phyloP scores from a whole-genome alignment of 2,329 filamentous ascomycete species.

The Pyrenochaeta sp. region DNA sequence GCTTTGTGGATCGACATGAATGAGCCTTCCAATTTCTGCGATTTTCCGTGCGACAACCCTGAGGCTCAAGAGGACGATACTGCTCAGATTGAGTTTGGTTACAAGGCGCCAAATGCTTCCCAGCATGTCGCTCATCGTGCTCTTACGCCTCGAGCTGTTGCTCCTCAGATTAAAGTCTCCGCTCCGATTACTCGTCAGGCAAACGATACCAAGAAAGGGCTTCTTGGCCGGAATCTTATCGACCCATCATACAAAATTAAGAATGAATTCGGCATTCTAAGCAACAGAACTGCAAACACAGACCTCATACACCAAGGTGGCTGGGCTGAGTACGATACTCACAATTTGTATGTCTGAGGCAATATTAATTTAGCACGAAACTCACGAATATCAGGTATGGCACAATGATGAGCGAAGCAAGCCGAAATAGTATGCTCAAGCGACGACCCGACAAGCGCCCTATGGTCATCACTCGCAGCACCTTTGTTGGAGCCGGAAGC shows the following conservation, averaged over 20 bases:
- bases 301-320: constrained; percentile 74
- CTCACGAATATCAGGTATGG: constrained; percentile 61
- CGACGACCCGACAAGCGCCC: constrained; percentile 72
- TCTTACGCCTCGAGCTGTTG: background rate
- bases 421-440: constrained; percentile 72
- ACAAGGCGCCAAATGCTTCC: background rate
- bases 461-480: constrained; percentile 78
- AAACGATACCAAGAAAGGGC: constrained; percentile 59
- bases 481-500: constrained; percentile 74
- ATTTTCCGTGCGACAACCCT: constrained; percentile 58
- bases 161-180: background rate
- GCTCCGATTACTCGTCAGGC: constrained; percentile 13
- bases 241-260: constrained; percentile 72
- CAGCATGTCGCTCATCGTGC: background rate
- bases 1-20: constrained; percentile 59
- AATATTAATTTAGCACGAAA: background rate
- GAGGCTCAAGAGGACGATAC: constrained; percentile 36
- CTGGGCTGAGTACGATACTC: constrained; percentile 74
- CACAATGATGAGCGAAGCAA: constrained; percentile 74
- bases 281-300: constrained; percentile 66
- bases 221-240: constrained; percentile 69
- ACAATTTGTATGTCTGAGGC: constrained; percentile 68
- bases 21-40: constrained; percentile 46
- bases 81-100: constrained; percentile 52
- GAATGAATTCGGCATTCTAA: constrained; percentile 60